phyloP scores from a whole-genome alignment of 2,329 filamentous ascomycete genomes.

The Zasmidium cellare region DNA sequence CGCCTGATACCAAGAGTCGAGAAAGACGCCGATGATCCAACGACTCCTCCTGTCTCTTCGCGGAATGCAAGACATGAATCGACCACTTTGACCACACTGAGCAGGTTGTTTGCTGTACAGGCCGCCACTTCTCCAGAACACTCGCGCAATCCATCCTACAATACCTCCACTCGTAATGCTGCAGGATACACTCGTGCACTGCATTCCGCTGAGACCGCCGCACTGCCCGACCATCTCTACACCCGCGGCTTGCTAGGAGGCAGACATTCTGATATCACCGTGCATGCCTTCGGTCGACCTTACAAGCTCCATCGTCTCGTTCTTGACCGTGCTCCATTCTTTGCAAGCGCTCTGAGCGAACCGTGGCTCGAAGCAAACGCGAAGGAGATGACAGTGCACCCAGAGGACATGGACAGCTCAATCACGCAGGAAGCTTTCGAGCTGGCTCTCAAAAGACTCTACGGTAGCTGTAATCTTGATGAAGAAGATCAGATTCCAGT shows the following conservation, averaged over 20 bases:
- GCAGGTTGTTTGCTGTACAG: constrained; percentile 46
- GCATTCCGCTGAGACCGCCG: constrained; percentile 26
- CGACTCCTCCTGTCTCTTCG: constrained; percentile 38
- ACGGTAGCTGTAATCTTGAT: constrained; percentile 49
- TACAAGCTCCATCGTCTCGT: constrained; percentile 57
- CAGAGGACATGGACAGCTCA: constrained; percentile 54
- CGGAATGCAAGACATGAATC: constrained; percentile 36
- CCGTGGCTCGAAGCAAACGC: constrained; percentile 57
- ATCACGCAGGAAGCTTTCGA: constrained; percentile 57
- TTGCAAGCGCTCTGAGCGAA: constrained; percentile 54
- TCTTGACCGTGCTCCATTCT: constrained; percentile 58
- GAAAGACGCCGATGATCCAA: constrained; percentile 52
- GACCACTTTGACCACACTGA: constrained; percentile 45
- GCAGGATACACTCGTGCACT: constrained; percentile 21
- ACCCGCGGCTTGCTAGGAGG: constrained; percentile 53
- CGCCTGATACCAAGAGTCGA: constrained; percentile 42
- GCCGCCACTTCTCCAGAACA: constrained; percentile 35
- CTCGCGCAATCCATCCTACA: constrained; percentile 46
- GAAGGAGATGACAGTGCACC: constrained; percentile 54
- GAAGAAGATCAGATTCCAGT: constrained; percentile 56
- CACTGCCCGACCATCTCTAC: constrained; percentile 54
- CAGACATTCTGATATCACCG: constrained; percentile 55
- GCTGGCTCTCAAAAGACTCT: constrained; percentile 55
- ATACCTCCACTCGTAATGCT: constrained; percentile 21
- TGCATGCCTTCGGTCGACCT: constrained; percentile 53